Conservation (phyloP, 306 rosid genomes). For the Bauhinia variegata region DNA sequence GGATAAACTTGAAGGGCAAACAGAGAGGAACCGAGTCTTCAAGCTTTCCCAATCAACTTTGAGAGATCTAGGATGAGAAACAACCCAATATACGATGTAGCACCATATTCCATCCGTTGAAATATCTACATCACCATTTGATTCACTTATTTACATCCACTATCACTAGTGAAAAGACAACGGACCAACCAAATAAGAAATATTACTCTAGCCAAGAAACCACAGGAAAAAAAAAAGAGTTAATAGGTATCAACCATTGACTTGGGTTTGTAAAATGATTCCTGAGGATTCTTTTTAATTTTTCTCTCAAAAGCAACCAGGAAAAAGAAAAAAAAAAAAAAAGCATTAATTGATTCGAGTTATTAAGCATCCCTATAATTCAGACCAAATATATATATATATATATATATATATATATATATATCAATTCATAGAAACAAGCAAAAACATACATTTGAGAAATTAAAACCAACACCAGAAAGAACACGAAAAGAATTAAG, state of each 20-base stretch:
- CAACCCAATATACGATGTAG: constrained; percentile 75
- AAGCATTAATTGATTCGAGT: no score
- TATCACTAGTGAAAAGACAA: not conserved
- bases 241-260: no score
- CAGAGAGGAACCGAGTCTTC: constrained; percentile 59
- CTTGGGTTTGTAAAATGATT: no score
- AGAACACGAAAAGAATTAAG: not conserved
- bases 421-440: no score
- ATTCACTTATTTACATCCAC: constrained; percentile 6
- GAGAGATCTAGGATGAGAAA: constrained; percentile 48
- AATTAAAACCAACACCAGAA: not conserved
- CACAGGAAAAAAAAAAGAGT: not conserved
- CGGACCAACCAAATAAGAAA: not conserved
- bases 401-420: no score
- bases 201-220: not conserved
- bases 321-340: no score
- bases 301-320: no score
- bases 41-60: constrained; percentile 77
- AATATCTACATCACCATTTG: constrained; percentile 54
- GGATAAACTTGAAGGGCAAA: constrained; percentile 71
- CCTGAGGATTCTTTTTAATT: no score
- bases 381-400: no score
- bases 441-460: no score
- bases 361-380: no score
- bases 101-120: constrained; percentile 94